Evolutionary conservation across 768 basidiomycete species (phyloP), one percentile per base, ranked within the genome.

Genomic region (Boletellus emodensis): DNA sequence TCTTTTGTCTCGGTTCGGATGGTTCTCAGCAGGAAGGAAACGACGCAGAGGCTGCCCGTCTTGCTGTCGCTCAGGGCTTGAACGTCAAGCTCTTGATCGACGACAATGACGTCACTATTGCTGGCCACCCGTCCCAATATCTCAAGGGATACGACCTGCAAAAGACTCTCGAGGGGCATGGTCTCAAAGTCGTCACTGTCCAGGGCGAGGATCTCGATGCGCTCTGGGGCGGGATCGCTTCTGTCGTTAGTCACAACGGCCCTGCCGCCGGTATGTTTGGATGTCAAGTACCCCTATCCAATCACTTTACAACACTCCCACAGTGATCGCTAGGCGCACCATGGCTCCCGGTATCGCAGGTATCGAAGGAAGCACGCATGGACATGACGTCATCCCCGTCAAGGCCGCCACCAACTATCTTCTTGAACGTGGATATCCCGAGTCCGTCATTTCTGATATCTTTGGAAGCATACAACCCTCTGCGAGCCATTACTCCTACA

Each of bases 11-110:
- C 18, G 91, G 91, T 3, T 93, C 91, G 0, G 91, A 93, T 63
- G 91, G 91, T 9, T 91, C 90, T 4, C 90, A 93, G 64, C 91
- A 94, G 66, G 91, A 93, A 65, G 91, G 91, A 14, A 87, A 93
- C 63, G 90, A 93, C 59, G 90, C 91, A 2, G 91, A 94, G 64
- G 91, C 91, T 14, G 91, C 91, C 13, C 78, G 90, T 15, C 76
- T 94, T 30, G 90, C 91, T 15, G 91, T 91, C 37, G 90, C 91
- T 2, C 84, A 92, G 63, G 69, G 74, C 38, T 74, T 94, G 58
- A 90, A 92, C 64, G 80, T 94, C 67, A 94, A 94, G 70, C 73
- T 93, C 49, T 68, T 93, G 65, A 84, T 94, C 55, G 91, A 94
- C 58, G 89, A 92, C 70, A 93, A 94, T 70, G 85, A 94, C 64